A percentile compares a stretch with the other conserved stretches of the same genome.
Conservation (phyloP, 2,329 filamentous ascomycete genomes). For the Botryotinia calthae region DNA sequence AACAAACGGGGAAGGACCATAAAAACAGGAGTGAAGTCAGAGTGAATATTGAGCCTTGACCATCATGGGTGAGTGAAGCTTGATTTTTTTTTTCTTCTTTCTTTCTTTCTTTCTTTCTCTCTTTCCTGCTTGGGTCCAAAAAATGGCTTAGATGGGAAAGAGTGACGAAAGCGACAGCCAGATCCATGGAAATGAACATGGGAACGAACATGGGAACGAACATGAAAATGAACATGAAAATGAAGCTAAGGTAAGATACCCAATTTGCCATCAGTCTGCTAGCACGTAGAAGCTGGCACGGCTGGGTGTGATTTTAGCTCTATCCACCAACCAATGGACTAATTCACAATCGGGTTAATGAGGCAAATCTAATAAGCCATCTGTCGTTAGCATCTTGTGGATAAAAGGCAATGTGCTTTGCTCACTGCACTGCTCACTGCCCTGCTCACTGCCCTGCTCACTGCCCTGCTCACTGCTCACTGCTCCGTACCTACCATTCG, state of each 20-base stretch:
- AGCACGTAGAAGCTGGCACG: neutral
- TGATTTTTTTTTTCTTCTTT: neutral
- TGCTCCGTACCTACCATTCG: too few species aligned
- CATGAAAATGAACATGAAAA: neutral
- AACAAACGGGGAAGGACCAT: neutral
- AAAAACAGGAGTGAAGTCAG: neutral
- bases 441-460: too few species aligned
- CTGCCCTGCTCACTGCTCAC: too few species aligned
- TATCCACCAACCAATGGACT: neutral
- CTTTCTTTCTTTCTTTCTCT: neutral
- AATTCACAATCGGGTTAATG: neutral
- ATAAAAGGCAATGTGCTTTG: neutral
- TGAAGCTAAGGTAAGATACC: slow-evolving; percentile 9
- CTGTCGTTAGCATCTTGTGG: too few species aligned
- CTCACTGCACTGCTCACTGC: too few species aligned
- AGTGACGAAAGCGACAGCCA: neutral
- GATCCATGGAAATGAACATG: neutral
- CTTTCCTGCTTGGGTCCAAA: neutral
- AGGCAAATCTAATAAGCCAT: neutral
- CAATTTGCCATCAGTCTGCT: neutral
- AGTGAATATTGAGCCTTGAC: neutral
- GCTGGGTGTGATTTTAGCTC: neutral
- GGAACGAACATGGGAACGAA: too few species aligned
- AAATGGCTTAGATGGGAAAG: neutral
- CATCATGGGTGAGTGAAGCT: neutral